Base-by-base conservation (phyloP, 495 filamentous ascomycete species). In the Aspergillus cavernicola region DNA sequence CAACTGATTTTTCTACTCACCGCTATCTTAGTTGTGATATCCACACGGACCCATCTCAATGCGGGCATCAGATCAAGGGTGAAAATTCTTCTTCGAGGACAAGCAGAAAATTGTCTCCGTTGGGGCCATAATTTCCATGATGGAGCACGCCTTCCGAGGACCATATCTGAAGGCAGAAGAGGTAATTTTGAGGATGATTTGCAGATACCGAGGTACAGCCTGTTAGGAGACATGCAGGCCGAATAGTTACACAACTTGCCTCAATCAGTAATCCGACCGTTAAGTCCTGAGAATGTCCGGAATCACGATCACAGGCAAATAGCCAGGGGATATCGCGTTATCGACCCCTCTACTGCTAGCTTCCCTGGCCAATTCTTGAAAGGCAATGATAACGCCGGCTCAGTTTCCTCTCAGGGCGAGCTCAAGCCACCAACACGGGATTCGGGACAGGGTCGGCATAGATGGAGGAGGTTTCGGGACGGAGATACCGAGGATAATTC, bases 361-460 rank as follows among this genome's bases (percentile, higher is more conserved):
- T 20, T 49, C 42, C 26, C 31, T 53, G 22, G 31, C 24, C 7
- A 29, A 39, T n/a, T n/a, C n/a, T n/a, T n/a, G n/a, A n/a, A n/a
- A n/a, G 26, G 16, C 36, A n/a, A 28, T 26, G 29, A 38, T 26
- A 42, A 28, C 42, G 23, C 53, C 40, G 54, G 33, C 35, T 49
- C 26, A 45, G 42, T 53, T 45, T 45, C 39, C 22, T 38, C 50
- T 48, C 40, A 35, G 32, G 22, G 42, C 42, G 50, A 56, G 45
- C 56, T 63, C 61, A 60, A 52, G 52, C 57, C 58, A 61, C 52
- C 46, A 48, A 6, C 46, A 60, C 61, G 58, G 58, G 55, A 61
- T 40, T 64, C 62, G 62, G 62, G 62, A 61, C 40, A 50, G 55
- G 51, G 35, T 64, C 62, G 62, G 58, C 55, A 59, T 11, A 52